Evolutionary conservation across 768 basidiomycete genomes (phyloP).

Genomic region (Phallus indusiatus): DNA sequence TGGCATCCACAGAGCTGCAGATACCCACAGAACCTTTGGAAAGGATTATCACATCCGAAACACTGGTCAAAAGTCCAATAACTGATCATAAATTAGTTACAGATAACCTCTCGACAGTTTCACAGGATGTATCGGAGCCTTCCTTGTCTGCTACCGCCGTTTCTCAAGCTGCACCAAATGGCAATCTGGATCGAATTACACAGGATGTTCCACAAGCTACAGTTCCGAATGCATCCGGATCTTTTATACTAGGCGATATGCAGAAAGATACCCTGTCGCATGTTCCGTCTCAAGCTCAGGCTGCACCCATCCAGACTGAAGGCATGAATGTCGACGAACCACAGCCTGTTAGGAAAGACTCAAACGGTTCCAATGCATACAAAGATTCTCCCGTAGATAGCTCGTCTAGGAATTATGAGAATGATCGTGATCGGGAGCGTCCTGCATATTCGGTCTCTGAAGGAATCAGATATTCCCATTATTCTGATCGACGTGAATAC

Average conservation of each 20-base stretch:
- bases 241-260: background rate
- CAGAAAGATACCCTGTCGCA: background rate
- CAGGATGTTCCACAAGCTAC: background rate
- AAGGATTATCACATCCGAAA: background rate
- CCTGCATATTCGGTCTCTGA: background rate
- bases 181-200: background rate
- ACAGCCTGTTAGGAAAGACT: background rate
- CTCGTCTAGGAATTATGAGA: background rate
- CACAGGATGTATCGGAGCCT: background rate
- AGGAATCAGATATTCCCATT: background rate
- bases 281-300: background rate
- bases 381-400: background rate
- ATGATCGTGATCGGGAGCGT: slow-evolving; percentile 8
- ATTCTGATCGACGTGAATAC: slow-evolving; percentile 7
- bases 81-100: background rate
- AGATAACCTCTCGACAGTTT: background rate
- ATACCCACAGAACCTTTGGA: background rate
- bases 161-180: background rate
- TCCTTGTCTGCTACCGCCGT: background rate
- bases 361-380: background rate
- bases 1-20: background rate
- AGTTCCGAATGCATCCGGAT: background rate
- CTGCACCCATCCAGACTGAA: background rate
- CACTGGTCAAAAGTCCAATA: background rate
- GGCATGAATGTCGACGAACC: background rate